phyloP scores from a whole-genome alignment of 345 rosid species.

The Citrus cavaleriei region DNA sequence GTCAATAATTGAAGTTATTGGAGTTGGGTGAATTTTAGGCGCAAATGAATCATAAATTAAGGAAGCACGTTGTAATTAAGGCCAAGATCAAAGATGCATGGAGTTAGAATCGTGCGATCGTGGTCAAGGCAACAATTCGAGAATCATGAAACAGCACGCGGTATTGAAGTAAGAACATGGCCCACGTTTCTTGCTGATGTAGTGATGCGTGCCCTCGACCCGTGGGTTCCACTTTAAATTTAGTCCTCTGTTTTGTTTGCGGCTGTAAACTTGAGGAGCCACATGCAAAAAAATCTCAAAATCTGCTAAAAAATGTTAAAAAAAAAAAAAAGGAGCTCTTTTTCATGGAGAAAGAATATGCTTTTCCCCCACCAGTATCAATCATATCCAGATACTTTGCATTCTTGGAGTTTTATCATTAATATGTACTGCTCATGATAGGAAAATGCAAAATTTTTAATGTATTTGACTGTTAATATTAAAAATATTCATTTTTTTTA shows the following conservation, averaged over 20 bases:
- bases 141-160: neutral
- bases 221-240: neutral
- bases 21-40: too few species aligned
- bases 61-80: neutral
- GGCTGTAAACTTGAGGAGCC: constrained; percentile 9
- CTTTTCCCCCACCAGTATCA: neutral
- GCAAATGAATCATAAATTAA: neutral
- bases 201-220: neutral
- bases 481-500: too few species aligned
- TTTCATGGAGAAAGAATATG: constrained; percentile 7
- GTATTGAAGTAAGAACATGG: neutral
- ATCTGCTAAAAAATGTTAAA: neutral
- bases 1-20: too few species aligned
- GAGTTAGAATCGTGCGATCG: neutral
- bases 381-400: neutral
- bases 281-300: neutral
- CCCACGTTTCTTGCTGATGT: neutral
- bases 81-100: neutral
- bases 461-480: too few species aligned
- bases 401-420: too few species aligned
- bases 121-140: neutral
- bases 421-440: too few species aligned
- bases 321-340: neutral
- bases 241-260: too few species aligned
- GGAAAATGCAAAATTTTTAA: too few species aligned